These are phyloP conservation scores for Austroboletus olivaceoglutinosus DNA, from an alignment of 1,284 basidiomycete genomes.

Conservation along the genomic window DNA sequence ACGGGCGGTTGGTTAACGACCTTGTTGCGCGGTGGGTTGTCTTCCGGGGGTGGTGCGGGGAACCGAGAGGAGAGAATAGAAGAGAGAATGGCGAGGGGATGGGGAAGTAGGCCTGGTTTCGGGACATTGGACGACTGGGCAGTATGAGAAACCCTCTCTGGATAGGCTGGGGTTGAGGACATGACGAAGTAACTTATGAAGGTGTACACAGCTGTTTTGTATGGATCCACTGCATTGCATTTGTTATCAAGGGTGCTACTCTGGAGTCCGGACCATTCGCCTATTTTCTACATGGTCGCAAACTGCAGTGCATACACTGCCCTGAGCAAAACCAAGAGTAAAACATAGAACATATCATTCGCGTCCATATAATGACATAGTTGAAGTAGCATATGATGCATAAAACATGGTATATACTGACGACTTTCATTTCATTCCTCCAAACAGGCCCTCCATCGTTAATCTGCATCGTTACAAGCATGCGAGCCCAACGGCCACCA, in stretches of 20 bases:
- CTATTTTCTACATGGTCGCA: background rate
- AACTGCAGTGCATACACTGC: background rate
- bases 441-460: background rate
- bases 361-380: slow-evolving; percentile 10
- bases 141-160: slow-evolving; percentile 33
- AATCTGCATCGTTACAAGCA: slow-evolving; percentile 31
- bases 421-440: slow-evolving; percentile 1
- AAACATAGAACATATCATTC: slow-evolving; percentile 19
- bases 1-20: slow-evolving; percentile 48
- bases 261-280: background rate
- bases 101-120: slow-evolving; percentile 46
- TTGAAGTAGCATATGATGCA: slow-evolving; percentile 14
- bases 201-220: slow-evolving; percentile 11
- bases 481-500: slow-evolving; percentile 32
- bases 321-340: too few relatives aligned
- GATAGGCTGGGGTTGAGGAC: background rate
- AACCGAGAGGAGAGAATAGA: slow-evolving; percentile 49
- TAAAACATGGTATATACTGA: slow-evolving; percentile 9
- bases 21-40: slow-evolving; percentile 41
- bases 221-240: background rate
- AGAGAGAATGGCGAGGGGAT: slow-evolving; percentile 47
- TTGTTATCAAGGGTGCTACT: background rate
- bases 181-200: slow-evolving; percentile 30
- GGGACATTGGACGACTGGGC: slow-evolving; percentile 59
- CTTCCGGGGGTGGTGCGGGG: slow-evolving; percentile 25